Base-by-base conservation (phyloP, 1,284 basidiomycete species). In the Anthracocystis panici-leucophaei region DNA sequence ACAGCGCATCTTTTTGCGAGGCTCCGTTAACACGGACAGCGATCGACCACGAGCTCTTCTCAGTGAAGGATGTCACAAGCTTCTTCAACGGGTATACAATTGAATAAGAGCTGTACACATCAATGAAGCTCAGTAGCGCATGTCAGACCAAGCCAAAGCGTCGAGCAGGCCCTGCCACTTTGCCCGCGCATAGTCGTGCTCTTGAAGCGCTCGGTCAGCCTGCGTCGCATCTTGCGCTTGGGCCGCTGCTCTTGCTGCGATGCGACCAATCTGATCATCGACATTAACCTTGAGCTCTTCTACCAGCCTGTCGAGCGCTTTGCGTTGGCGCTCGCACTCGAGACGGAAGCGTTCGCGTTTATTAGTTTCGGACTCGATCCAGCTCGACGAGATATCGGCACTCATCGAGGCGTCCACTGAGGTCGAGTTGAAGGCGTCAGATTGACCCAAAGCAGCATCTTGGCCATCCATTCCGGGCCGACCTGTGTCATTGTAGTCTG, bases 151-250 rank as follows among this genome's bases (percentile, higher is more conserved):
- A 21, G 68, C 65, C 12, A 75, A 40, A 42, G 65, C 61, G 31
- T 71, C 70, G 3, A 75, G 61, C n/a, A 75, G 51, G n/a, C 60
- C 63, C 33, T 75, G 73, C 65, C 64, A 71, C 33, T 64, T 59
- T 40, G 59, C 54, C 14, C 73, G 38, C 4, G 25, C 38, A 16
- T 65, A 35, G 51, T 71, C 56, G 20, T 70, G 64, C 45, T 69
- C 61, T 20, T 63, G 35, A 5, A 70, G 44, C 4, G 60, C 60
- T 18, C 68, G 67, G 27, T 70, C 63, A 12, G 66, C 66, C 29
- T 58, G 56, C 10, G 56, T 65, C 2, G 59, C 59, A 46, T 69
- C 65, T 10, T 61, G 60, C 10, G 61, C 57, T 38, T 64, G 55
- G 2, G 33, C 31, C 4, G 63, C 63, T 20, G 62, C 58, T 23